Conservation (phyloP, 495 filamentous ascomycete genomes). For the Annulohypoxylon stygium region DNA sequence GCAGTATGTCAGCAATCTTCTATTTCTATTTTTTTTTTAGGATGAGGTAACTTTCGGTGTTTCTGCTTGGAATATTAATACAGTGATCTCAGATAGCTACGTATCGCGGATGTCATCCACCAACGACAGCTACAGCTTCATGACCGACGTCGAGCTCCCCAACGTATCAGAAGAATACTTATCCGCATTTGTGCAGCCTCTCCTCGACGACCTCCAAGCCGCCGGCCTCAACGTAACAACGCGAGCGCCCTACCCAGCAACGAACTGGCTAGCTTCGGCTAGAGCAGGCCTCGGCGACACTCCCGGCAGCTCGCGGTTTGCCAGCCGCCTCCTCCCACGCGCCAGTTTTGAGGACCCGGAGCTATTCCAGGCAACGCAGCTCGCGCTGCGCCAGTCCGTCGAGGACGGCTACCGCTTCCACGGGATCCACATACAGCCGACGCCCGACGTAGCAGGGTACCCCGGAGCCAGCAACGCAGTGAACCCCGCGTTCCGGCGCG, state of each 20-base stretch:
- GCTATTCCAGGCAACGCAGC: slow-evolving; percentile 55
- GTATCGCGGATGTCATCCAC: slow-evolving; percentile 32
- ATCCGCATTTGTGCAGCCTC: slow-evolving; percentile 59
- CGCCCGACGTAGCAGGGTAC: slow-evolving; percentile 45
- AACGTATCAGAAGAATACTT: slow-evolving; percentile 48
- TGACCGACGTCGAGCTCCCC: slow-evolving; percentile 49
- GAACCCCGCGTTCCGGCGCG: slow-evolving; percentile 64
- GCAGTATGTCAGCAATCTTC: slow-evolving; percentile 29
- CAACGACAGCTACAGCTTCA: slow-evolving; percentile 46
- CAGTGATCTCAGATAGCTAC: slow-evolving; percentile 35
- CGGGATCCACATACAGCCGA: slow-evolving; percentile 55
- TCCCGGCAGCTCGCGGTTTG: slow-evolving; percentile 52
- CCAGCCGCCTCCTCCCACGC: slow-evolving; percentile 65
- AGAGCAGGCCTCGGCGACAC: slow-evolving; percentile 36
- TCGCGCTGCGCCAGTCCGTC: slow-evolving; percentile 55
- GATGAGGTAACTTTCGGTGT: neutral
- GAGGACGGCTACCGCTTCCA: slow-evolving; percentile 54
- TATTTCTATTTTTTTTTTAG: neutral
- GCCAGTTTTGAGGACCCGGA: slow-evolving; percentile 53
- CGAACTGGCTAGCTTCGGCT: slow-evolving; percentile 40
- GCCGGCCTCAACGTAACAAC: slow-evolving; percentile 49
- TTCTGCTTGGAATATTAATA: slow-evolving; percentile 11
- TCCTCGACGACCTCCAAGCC: slow-evolving; percentile 56
- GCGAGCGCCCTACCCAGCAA: slow-evolving; percentile 19
- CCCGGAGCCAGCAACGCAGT: slow-evolving; percentile 57